A percentile compares a stretch with the other conserved stretches of the same genome.
These are phyloP conservation scores for Solidago caesia DNA, from an alignment of 129 eudicot species.

Conservation along the genomic window DNA sequence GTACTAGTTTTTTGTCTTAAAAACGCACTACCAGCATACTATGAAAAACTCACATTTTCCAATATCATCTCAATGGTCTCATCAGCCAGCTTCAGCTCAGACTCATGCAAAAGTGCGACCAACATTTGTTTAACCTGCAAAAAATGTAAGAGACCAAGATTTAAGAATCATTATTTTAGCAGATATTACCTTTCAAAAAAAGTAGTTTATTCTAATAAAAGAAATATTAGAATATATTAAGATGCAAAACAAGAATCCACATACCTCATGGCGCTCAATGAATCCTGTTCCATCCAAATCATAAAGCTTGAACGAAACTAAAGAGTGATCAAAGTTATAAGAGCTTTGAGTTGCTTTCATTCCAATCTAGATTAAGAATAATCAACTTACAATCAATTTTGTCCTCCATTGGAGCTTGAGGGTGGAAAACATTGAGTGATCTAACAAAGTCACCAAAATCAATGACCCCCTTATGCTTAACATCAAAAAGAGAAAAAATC, in stretches of 20 bases:
- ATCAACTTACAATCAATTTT: constrained; percentile 68
- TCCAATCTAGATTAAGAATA: not conserved
- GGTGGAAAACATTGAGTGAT: constrained; percentile 90
- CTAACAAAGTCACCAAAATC: constrained; percentile 97
- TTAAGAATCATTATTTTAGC: no score
- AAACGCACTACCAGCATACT: not conserved
- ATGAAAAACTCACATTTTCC: constrained; percentile 60
- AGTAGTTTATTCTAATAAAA: not conserved
- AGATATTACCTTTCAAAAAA: no score
- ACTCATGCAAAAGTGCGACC: constrained; percentile 86
- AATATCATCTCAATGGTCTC: constrained; percentile 80
- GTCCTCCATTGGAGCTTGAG: constrained; percentile 87
- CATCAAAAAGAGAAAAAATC: constrained; percentile 91
- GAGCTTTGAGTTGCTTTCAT: constrained; percentile 15
- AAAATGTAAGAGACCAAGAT: constrained; percentile 10
- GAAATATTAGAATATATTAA: not conserved
- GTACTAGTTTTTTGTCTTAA: not conserved
- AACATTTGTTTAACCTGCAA: constrained; percentile 92
- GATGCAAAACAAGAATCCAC: not conserved
- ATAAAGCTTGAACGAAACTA: constrained; percentile 90
- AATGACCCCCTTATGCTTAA: constrained; percentile 68
- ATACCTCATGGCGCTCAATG: constrained; percentile 96
- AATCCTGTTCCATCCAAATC: constrained; percentile 94
- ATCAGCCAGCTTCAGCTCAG: constrained; percentile 87
- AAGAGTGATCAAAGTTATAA: constrained; percentile 22